These are phyloP conservation scores for Penicillium palitans DNA, from an alignment of 2,329 filamentous ascomycete genomes.

Conservation along the genomic window DNA sequence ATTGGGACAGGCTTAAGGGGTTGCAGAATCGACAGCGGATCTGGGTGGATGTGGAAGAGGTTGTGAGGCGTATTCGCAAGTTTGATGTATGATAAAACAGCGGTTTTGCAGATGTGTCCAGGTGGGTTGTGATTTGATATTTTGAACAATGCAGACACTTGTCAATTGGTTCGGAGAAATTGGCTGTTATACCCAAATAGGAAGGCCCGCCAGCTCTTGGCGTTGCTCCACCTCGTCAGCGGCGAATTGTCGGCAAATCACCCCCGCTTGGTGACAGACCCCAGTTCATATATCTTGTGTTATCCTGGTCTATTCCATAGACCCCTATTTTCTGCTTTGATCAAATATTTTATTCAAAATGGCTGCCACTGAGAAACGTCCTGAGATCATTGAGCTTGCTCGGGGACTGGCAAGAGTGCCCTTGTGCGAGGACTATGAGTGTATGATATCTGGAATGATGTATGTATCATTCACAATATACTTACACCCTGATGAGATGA, in stretches of 20 bases:
- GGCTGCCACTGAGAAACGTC: constrained; percentile 29
- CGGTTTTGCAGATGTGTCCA: too few relatives aligned
- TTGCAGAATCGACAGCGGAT: constrained; percentile 27
- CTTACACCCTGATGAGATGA: neutral
- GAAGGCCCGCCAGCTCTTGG: constrained; percentile 3
- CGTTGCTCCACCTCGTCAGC: neutral
- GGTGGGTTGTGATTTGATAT: neutral
- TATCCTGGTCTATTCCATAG: neutral
- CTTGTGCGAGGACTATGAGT: constrained; percentile 38
- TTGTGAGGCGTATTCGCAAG: constrained; percentile 43
- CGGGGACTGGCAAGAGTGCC: constrained; percentile 28
- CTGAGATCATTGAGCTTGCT: constrained; percentile 35
- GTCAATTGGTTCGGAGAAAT: neutral
- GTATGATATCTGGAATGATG: constrained; percentile 41
- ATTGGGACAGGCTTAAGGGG: constrained; percentile 25
- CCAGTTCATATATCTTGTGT: neutral
- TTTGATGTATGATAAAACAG: neutral
- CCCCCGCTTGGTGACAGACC: neutral
- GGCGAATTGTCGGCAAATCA: constrained; percentile 4
- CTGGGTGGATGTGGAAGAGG: constrained; percentile 20
- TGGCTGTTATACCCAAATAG: constrained; percentile 1
- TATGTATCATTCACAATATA: constrained; percentile 12
- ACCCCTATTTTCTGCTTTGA: neutral
- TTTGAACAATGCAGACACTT: neutral
- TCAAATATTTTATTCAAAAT: constrained; percentile 9